Base-by-base conservation (phyloP, 257 asterid species). In the Gentiana macrophylla region DNA sequence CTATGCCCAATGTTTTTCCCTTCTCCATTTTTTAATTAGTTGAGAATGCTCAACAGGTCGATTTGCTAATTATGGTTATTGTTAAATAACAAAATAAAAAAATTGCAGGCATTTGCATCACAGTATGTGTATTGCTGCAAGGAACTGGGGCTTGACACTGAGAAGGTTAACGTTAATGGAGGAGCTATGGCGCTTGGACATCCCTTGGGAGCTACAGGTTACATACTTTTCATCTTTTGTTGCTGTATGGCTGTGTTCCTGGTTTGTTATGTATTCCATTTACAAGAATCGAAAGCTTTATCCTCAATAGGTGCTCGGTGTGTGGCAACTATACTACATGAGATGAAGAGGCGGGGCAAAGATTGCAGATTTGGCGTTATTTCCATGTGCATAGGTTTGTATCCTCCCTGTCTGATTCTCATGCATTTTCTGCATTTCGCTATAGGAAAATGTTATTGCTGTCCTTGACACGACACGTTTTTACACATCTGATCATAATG, bases 141-240 rank as follows among this genome's bases (percentile, higher is more conserved):
- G 80, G 80, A 80, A 61, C 67, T 90, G 53, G 83, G 67, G n/a
- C 96, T 90, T 47, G 91, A 82, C 69, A 62, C 79, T 4, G 85
- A 79, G 64, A 90, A 75, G 10, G 96, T 90, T 12, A 90, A 90
- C 60, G 97, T 90, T 32, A 84, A 90, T 67, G 97, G 97, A 48
- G 97, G 97, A 56, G 97, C 97, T 37, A 86, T 90, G 13, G 97
- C 96, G 61, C 81, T 90, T 43, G 97, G 97, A 47, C 96, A 90
- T 72, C 97, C 97, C 53, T 68, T 89, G 67, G 97, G 97, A 68
- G 86, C 80, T 60, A 89, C 97, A 69, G 97, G 95, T 86, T 60
- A 65, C 64, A 15, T 33, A 47, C 9, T 33, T n/a, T 43, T 10
- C 8, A 56, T 50, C 13, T 53, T 8, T n/a, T 5, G 11, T n/a